Evolutionary conservation across 106 monocot species (phyloP), one percentile per base, ranked within the genome.

Genomic region (Dendrobium officinale): DNA sequence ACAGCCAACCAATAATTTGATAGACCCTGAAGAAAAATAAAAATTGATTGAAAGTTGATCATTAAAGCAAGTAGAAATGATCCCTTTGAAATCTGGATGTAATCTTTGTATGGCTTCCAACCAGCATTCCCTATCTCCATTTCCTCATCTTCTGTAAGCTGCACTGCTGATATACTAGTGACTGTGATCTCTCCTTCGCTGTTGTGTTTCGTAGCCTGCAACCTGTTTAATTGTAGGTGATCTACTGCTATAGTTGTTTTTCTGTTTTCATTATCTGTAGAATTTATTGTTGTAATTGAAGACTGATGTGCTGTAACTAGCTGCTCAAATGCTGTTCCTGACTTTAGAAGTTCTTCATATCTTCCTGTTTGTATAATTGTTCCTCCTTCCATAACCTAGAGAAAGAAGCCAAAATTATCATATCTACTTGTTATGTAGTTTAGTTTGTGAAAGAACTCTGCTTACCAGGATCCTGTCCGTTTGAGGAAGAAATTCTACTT

Each of bases 341-440:
- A 49, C 55, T 81, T 78, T 47, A 93, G 72, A 70, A 96, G 92
- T 24, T 87, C 87, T 0, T 86, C 73, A 67, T 93, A 96, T 16
- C 56, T 93, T 75, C 96, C 96, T 66, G 81, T 80, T 80, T 93
- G 92, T 72, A 84, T 86, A 1, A 96, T 55, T 82, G 80, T 58
- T 77, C 96, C 93, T 67, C 77, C 79, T 67, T 92, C 86, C 84
- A 96, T 93, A 75, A 95, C 95, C 95, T 95, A 79, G 40, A 72
- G 17, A 78, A 78, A 41, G 9, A 41, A 41, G 33, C 8, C 2
- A 72, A 37, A 37, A 16, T 58, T 5, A 78, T 16, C 51, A 19
- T 4, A 42, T 41, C 17, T 49, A 19, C n/a, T 10, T 54, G 4
- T 27, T 77, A 6, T 54, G 54, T 27, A 27, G 18, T 4, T 29